phyloP scores from a whole-genome alignment of 495 filamentous ascomycete genomes.

The Neurospora sublineolata region DNA sequence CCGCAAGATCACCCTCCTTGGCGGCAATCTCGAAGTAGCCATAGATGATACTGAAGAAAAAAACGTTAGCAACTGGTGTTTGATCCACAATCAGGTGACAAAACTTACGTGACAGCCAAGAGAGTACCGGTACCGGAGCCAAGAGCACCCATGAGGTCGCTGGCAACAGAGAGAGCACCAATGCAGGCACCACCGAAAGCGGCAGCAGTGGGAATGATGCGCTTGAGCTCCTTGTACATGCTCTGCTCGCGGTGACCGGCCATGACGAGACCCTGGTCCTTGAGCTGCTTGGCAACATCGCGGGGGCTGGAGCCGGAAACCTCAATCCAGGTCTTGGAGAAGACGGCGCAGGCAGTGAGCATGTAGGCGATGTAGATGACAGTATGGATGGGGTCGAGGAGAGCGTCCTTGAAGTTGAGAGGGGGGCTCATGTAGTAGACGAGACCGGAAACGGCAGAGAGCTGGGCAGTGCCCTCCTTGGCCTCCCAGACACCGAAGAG shows the following conservation, averaged over 20 bases:
- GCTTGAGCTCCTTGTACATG: slow-evolving; percentile 99
- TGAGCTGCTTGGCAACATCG: slow-evolving; percentile 99
- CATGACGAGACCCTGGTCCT: slow-evolving; percentile 99
- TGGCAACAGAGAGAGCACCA: slow-evolving; percentile 89
- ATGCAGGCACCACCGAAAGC: slow-evolving; percentile 99
- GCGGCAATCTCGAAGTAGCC: slow-evolving; percentile 98
- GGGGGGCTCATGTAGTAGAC: slow-evolving; percentile 99
- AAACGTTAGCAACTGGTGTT: slow-evolving; percentile 14
- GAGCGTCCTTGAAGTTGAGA: slow-evolving; percentile 90
- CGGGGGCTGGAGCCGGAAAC: slow-evolving; percentile 94
- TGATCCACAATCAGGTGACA: background rate
- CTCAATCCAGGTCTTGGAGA: slow-evolving; percentile 99
- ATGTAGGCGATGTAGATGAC: slow-evolving; percentile 94
- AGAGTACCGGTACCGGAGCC: slow-evolving; percentile 96
- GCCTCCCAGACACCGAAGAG: slow-evolving; percentile 98
- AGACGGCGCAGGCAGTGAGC: slow-evolving; percentile 92
- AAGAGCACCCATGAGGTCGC: slow-evolving; percentile 90
- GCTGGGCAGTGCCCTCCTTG: slow-evolving; percentile 88
- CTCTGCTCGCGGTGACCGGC: slow-evolving; percentile 98
- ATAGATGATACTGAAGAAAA: slow-evolving; percentile 71
- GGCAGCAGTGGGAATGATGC: slow-evolving; percentile 94
- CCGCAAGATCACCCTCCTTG: slow-evolving; percentile 89
- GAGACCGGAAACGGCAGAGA: slow-evolving; percentile 80
- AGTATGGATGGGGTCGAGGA: slow-evolving; percentile 93
- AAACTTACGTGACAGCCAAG: slow-evolving; percentile 92